These are phyloP conservation scores for Phytophthora pseudosyringae DNA, from an alignment of 352 stramenopile genomes.

Conservation along the genomic window DNA sequence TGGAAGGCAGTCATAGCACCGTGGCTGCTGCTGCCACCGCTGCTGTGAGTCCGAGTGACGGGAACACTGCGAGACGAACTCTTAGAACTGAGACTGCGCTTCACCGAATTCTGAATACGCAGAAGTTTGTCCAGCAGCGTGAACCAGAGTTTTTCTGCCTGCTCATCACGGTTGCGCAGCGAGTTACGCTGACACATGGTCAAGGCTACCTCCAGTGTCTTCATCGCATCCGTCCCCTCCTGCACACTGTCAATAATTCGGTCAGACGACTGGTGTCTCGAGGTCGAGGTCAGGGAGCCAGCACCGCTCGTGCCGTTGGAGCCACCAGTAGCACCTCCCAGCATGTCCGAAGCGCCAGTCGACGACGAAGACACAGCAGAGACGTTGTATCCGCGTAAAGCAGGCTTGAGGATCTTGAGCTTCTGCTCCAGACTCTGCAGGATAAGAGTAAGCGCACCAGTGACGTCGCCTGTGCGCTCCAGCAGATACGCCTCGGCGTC, in stretches of 20 bases:
- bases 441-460: conserved; percentile 92
- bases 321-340: conserved; percentile 31
- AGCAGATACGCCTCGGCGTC: conserved; percentile 93
- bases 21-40: conserved; percentile 60
- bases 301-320: conserved; percentile 11
- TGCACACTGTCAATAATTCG: conserved; percentile 85
- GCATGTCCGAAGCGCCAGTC: conserved; percentile 38
- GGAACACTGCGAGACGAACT: conserved; percentile 59
- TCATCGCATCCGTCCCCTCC: conserved; percentile 84
- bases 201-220: conserved; percentile 91
- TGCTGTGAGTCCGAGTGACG: conserved; percentile 38
- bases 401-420: conserved; percentile 91
- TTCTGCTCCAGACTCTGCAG: conserved; percentile 93
- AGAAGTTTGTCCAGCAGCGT: conserved; percentile 94
- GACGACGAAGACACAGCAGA: conserved; percentile 45
- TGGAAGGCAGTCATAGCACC: conserved; percentile 89
- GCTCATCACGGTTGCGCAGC: conserved; percentile 82
- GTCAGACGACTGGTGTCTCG: conserved; percentile 67
- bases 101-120: conserved; percentile 92
- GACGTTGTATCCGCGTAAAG: conserved; percentile 79
- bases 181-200: conserved; percentile 95
- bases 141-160: conserved; percentile 96
- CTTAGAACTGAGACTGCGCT: conserved; percentile 86
- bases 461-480: conserved; percentile 93
- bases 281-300: conserved; percentile 16